These are phyloP conservation scores for Chrysanthemum lavandulifolium DNA, from an alignment of 129 eudicot genomes.

Conservation along the genomic window DNA sequence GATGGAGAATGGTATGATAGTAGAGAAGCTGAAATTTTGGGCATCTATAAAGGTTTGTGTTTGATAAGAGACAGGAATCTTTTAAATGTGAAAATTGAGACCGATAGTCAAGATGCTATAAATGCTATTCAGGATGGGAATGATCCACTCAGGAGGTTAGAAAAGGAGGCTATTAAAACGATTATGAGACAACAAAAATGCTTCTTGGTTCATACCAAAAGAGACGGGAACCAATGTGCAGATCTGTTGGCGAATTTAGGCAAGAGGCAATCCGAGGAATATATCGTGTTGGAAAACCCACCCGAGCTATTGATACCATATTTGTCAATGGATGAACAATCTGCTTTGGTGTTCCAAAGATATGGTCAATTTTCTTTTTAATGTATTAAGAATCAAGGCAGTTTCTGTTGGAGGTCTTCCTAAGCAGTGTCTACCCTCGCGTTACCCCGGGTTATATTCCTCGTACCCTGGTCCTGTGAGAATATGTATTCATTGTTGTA, in stretches of 20 bases:
- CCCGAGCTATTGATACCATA: constrained; percentile 8
- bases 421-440: too few species aligned
- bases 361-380: neutral
- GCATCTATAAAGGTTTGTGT: constrained; percentile 8
- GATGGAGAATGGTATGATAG: neutral
- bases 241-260: constrained; percentile 17
- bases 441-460: too few species aligned
- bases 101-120: constrained; percentile 2
- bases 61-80: neutral
- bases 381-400: too few species aligned
- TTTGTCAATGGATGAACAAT: neutral
- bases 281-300: neutral
- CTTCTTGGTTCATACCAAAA: neutral
- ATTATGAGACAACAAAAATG: neutral
- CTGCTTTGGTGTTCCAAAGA: neutral
- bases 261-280: neutral
- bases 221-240: constrained; percentile 19
- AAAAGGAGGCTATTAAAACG: neutral
- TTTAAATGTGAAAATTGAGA: neutral
- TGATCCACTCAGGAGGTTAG: neutral
- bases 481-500: too few species aligned
- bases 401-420: too few species aligned
- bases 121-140: neutral
- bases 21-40: constrained; percentile 9
- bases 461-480: too few species aligned